Conservation (phyloP, 2,329 filamentous ascomycete genomes). For the Chrysosporium keratinophilum region DNA sequence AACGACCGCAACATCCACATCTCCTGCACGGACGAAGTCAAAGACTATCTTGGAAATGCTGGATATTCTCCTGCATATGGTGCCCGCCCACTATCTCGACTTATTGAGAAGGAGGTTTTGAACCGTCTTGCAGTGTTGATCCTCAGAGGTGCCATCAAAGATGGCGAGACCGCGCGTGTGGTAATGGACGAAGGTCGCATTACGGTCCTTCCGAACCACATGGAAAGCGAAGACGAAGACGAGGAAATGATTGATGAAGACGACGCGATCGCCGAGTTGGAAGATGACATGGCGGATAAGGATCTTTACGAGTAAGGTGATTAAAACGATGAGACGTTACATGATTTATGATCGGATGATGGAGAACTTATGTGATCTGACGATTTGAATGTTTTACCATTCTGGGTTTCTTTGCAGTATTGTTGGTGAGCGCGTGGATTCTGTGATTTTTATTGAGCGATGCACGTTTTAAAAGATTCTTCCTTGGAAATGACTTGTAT, state of each 20-base stretch:
- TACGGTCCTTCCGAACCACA: conserved; percentile 73
- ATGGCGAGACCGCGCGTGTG: conserved; percentile 74
- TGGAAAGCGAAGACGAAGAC: conserved; percentile 51
- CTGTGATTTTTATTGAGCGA: too few species aligned
- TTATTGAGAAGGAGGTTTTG: conserved; percentile 95
- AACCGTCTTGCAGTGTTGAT: conserved; percentile 89
- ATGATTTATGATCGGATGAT: background rate
- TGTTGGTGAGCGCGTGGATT: too few species aligned
- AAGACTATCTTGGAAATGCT: conserved; percentile 81
- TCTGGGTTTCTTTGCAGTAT: too few species aligned
- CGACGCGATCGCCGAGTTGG: conserved; percentile 46
- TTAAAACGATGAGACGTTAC: background rate
- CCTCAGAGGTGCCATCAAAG: conserved; percentile 68
- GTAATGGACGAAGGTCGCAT: conserved; percentile 71
- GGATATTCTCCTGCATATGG: conserved; percentile 95
- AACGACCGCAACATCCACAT: conserved; percentile 84
- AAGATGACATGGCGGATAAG: conserved; percentile 4
- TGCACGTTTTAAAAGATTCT: too few species aligned
- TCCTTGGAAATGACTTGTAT: too few species aligned
- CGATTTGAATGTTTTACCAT: too few species aligned
- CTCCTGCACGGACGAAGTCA: conserved; percentile 70
- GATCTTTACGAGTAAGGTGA: conserved; percentile 2
- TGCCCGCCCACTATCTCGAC: conserved; percentile 71
- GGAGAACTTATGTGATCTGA: background rate
- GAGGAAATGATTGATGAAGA: conserved; percentile 66